Conservation (phyloP, 2,329 filamentous ascomycete genomes). For the Ceratocystiopsis sp. region DNA sequence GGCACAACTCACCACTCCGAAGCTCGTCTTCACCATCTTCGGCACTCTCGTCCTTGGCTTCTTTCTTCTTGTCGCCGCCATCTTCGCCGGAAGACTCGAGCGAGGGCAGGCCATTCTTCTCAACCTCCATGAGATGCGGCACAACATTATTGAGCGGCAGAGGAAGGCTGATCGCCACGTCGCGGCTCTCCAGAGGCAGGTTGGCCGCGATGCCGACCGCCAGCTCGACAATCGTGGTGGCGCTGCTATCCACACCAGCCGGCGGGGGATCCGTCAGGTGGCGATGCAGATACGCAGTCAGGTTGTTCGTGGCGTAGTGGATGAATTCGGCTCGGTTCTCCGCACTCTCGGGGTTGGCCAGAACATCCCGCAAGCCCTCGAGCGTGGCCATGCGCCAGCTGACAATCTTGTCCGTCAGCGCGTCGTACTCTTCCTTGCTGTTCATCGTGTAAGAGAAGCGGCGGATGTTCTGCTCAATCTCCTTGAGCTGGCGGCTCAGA, state of each 20-base stretch:
- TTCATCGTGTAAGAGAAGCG: conserved; percentile 54
- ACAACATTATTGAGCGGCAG: conserved; percentile 56
- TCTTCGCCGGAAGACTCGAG: conserved; percentile 29
- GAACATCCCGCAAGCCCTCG: conserved; percentile 62
- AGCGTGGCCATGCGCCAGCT: conserved; percentile 88
- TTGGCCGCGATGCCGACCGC: conserved; percentile 75
- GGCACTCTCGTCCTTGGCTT: conserved; percentile 20
- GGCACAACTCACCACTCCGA: too few relatives aligned
- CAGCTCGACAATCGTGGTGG: conserved; percentile 83
- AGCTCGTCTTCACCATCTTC: conserved; percentile 11
- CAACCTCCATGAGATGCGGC: conserved; percentile 68
- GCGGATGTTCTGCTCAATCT: conserved; percentile 76
- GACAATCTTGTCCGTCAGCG: conserved; percentile 70
- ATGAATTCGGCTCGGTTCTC: conserved; percentile 54
- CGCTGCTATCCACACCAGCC: conserved; percentile 68
- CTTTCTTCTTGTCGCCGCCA: conserved; percentile 15
- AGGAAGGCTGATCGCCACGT: conserved; percentile 77
- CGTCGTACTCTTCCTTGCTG: conserved; percentile 77
- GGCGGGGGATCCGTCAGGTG: conserved; percentile 64
- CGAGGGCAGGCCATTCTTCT: conserved; percentile 51
- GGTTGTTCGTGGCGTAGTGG: conserved; percentile 47
- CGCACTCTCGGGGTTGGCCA: conserved; percentile 47
- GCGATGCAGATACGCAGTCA: conserved; percentile 53
- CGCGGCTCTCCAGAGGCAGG: conserved; percentile 76
- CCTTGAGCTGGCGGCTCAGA: conserved; percentile 65